These are phyloP conservation scores for Monosporascus sp. DNA, from an alignment of 2,329 filamentous ascomycete species.

Conservation along the genomic window DNA sequence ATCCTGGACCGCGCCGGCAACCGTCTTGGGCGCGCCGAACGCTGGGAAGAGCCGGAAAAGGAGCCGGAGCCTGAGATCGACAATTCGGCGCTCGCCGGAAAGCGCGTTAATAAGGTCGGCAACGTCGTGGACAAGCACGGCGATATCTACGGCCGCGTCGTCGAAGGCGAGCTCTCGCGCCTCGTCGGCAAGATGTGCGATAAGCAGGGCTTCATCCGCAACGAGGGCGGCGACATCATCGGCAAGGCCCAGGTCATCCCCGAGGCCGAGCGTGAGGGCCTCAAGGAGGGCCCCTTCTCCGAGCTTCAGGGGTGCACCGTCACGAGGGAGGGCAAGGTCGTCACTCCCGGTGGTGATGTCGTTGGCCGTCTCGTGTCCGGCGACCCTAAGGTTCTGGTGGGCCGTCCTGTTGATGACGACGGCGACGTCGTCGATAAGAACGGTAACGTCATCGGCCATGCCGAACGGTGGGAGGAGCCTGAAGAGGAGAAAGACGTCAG, in stretches of 20 bases:
- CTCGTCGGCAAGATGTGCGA: conserved; percentile 66
- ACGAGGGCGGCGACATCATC: conserved; percentile 66
- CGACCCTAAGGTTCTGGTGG: conserved; percentile 66
- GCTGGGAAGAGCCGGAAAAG: conserved; percentile 51
- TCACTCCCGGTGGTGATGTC: conserved; percentile 61
- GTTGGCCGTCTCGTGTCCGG: conserved; percentile 69
- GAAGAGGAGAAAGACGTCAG: conserved; percentile 48
- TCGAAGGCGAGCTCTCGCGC: conserved; percentile 60
- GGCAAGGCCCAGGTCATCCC: conserved; percentile 64
- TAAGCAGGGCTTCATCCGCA: conserved; percentile 66
- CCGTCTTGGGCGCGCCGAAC: conserved; percentile 60
- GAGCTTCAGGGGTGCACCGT: conserved; percentile 61
- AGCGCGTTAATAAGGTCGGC: conserved; percentile 67
- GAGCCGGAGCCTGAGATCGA: conserved; percentile 49
- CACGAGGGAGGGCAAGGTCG: conserved; percentile 63
- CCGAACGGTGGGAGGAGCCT: conserved; percentile 55
- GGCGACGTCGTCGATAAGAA: conserved; percentile 79
- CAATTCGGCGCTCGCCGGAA: conserved; percentile 60
- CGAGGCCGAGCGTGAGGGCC: conserved; percentile 57
- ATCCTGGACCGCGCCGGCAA: conserved; percentile 65
- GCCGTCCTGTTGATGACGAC: conserved; percentile 72
- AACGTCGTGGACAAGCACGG: conserved; percentile 52
- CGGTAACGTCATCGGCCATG: conserved; percentile 52
- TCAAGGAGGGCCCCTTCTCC: conserved; percentile 64
- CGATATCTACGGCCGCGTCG: conserved; percentile 56